phyloP scores from a whole-genome alignment of 1,284 basidiomycete genomes.

The Prillingera fragicola region DNA sequence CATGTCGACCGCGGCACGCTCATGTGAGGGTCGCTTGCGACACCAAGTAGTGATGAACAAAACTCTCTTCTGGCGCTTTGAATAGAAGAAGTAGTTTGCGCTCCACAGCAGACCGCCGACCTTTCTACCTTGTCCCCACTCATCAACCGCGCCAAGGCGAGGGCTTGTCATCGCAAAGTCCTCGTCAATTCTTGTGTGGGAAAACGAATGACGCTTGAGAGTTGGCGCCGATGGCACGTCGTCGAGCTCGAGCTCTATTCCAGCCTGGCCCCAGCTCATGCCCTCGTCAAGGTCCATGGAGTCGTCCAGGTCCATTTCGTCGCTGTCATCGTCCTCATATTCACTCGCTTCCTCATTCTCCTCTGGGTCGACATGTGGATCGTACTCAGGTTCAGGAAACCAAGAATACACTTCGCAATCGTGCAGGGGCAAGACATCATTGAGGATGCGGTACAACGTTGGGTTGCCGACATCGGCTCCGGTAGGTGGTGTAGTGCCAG shows the following conservation, averaged over 20 bases:
- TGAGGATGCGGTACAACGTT: slow-evolving; percentile 70
- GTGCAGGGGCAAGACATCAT: slow-evolving; percentile 80
- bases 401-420: slow-evolving; percentile 97
- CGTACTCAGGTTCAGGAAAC: slow-evolving; percentile 86
- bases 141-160: slow-evolving; percentile 5
- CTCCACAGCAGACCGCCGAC: slow-evolving; percentile 87
- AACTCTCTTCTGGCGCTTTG: slow-evolving; percentile 68
- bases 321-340: slow-evolving; percentile 36
- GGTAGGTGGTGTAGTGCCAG: neutral
- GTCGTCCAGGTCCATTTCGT: slow-evolving; percentile 33
- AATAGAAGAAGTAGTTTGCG: slow-evolving; percentile 92
- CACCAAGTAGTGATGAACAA: slow-evolving; percentile 92
- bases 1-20: slow-evolving; percentile 13
- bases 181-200: slow-evolving; percentile 54
- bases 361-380: slow-evolving; percentile 82
- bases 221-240: slow-evolving; percentile 14
- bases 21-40: slow-evolving; percentile 52
- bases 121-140: slow-evolving; percentile 53
- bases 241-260: slow-evolving; percentile 28
- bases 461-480: slow-evolving; percentile 17
- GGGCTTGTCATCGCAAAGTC: slow-evolving; percentile 18
- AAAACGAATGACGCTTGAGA: slow-evolving; percentile 1
- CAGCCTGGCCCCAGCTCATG: slow-evolving; percentile 30
- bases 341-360: slow-evolving; percentile 56
- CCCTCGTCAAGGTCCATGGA: slow-evolving; percentile 32